Conservation (phyloP, 257 asterid species). For the Scutellaria galericulata region DNA sequence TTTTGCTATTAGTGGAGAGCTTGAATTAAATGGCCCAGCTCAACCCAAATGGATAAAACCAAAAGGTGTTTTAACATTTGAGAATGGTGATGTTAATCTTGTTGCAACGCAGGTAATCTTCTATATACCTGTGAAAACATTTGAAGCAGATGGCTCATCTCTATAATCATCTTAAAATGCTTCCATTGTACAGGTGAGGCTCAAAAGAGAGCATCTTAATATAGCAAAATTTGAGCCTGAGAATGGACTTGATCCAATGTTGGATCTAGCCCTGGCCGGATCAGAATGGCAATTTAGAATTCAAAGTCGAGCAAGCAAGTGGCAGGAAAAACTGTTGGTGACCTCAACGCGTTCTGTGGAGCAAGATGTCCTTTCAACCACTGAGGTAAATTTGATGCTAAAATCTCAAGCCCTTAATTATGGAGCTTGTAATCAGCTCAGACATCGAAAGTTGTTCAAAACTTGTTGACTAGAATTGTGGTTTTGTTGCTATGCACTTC, state of each 20-base stretch:
- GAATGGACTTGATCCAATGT: conserved; percentile 89
- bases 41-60: conserved; percentile 95
- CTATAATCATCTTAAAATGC: conserved; percentile 28
- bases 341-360: conserved; percentile 96
- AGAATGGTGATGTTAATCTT: conserved; percentile 96
- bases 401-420: not conserved
- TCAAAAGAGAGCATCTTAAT: conserved; percentile 91
- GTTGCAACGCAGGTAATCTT: conserved; percentile 94
- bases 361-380: conserved; percentile 89
- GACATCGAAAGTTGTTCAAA: not conserved
- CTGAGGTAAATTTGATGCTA: conserved; percentile 66
- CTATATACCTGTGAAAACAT: conserved; percentile 26
- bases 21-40: conserved; percentile 92
- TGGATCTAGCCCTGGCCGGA: conserved; percentile 93
- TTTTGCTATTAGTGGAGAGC: conserved; percentile 97
- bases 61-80: conserved; percentile 82
- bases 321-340: conserved; percentile 97
- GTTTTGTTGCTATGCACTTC: conserved; percentile 18
- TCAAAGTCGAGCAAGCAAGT: conserved; percentile 96
- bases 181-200: conserved; percentile 72
- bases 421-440: not conserved
- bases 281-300: conserved; percentile 99
- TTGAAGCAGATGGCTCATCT: conserved; percentile 22
- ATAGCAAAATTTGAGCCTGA: conserved; percentile 98
- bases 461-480: not conserved